Percentiles rank a stretch among this genome's conserved stretches.
Evolutionary conservation across 2,329 filamentous ascomycete species (phyloP).

Genomic region (Curvularia sp.): DNA sequence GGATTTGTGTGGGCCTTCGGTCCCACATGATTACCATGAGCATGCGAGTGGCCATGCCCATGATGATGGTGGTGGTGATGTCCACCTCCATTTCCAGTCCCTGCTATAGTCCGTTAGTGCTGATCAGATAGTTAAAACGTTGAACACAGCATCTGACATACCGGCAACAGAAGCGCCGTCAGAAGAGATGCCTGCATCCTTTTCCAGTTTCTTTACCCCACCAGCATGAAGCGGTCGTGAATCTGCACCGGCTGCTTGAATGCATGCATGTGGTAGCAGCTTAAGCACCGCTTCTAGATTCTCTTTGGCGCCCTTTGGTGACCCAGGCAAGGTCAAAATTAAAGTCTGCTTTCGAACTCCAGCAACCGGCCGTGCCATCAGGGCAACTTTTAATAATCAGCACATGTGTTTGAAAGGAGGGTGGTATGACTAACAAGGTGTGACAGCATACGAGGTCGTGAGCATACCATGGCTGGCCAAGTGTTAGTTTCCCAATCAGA

Average conservation of each 20-base stretch:
- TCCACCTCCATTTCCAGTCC: constrained; percentile 35
- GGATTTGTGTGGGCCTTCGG: constrained; percentile 75
- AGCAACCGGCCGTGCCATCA: constrained; percentile 94
- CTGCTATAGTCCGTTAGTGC: constrained; percentile 14
- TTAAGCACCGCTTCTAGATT: constrained; percentile 89
- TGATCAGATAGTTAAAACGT: too few relatives aligned
- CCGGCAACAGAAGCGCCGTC: constrained; percentile 19
- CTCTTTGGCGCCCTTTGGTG: constrained; percentile 92
- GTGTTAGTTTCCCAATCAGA: constrained; percentile 21
- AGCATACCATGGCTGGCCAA: constrained; percentile 82
- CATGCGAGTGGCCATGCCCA: constrained; percentile 62
- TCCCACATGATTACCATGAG: constrained; percentile 45
- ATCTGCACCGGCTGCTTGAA: constrained; percentile 82
- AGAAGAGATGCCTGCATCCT: constrained; percentile 70
- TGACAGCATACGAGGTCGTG: constrained; percentile 80
- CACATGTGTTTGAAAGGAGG: neutral
- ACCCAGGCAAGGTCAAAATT: constrained; percentile 89
- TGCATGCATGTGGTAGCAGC: constrained; percentile 92
- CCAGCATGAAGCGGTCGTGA: constrained; percentile 81
- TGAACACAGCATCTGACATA: constrained; percentile 3
- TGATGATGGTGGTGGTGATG: constrained; percentile 51
- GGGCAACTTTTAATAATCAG: constrained; percentile 70
- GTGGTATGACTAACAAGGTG: constrained; percentile 76
- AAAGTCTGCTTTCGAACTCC: constrained; percentile 82
- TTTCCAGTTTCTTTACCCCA: constrained; percentile 82